phyloP scores from a whole-genome alignment of 176 grass and related monocot genomes.

The Dactylis glomerata region DNA sequence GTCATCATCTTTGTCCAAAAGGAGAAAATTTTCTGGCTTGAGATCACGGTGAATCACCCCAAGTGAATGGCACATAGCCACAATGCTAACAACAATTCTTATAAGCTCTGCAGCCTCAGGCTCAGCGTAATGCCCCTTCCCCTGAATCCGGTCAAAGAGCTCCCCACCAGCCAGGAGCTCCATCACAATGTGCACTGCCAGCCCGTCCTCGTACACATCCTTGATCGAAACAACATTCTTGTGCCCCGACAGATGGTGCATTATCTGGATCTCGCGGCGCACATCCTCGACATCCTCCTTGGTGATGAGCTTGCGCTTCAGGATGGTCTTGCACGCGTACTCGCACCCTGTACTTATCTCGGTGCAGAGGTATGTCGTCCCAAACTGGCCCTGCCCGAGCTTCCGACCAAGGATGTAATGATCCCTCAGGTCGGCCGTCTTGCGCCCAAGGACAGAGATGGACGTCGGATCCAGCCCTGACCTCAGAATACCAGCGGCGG shows the following conservation, averaged over 20 bases:
- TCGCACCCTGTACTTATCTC: slow-evolving; percentile 74
- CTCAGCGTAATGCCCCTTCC: slow-evolving; percentile 74
- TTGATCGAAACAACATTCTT: slow-evolving; percentile 95
- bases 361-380: slow-evolving; percentile 84
- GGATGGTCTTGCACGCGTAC: slow-evolving; percentile 95
- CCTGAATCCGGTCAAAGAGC: slow-evolving; percentile 78
- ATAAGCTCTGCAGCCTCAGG: slow-evolving; percentile 84
- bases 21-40: slow-evolving; percentile 93
- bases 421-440: slow-evolving; percentile 60
- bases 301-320: slow-evolving; percentile 73
- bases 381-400: slow-evolving; percentile 92
- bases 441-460: slow-evolving; percentile 64
- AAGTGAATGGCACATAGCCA: slow-evolving; percentile 84
- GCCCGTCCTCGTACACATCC: slow-evolving; percentile 73
- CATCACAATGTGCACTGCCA: slow-evolving; percentile 86
- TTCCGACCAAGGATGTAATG: slow-evolving; percentile 68
- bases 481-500: slow-evolving; percentile 41
- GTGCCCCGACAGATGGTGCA: slow-evolving; percentile 88
- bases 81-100: slow-evolving; percentile 82
- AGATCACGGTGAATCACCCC: slow-evolving; percentile 98
- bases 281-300: slow-evolving; percentile 85
- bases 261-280: slow-evolving; percentile 89
- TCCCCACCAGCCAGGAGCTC: slow-evolving; percentile 86
- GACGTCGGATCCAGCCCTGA: slow-evolving; percentile 35
- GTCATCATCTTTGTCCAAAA: slow-evolving; percentile 73